Base-by-base conservation (phyloP, 495 filamentous ascomycete species). In the Glonium stellatum region DNA sequence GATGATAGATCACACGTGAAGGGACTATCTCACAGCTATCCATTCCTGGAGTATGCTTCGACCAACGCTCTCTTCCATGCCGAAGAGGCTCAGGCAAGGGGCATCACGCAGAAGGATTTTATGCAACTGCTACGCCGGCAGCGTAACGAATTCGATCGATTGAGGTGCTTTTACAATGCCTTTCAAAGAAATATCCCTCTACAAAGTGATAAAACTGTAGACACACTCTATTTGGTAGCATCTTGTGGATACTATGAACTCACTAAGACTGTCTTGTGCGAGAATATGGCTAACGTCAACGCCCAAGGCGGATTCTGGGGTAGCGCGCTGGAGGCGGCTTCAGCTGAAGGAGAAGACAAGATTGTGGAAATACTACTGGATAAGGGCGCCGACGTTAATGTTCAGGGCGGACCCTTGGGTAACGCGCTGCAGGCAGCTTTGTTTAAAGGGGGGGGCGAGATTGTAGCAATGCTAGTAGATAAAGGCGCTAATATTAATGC, bases 401-500 rank as follows among this genome's bases (percentile, higher is more conserved):
- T n/a, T 8, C 48, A 52, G 21, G 21, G 48, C 15, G 22, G 22
- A 25, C 21, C 10, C 11, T 52, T 13, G 2, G 48, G 48, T 13
- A 52, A 23, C 48, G 48, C 48, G 48, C 21, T 52, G 27, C 21
- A 25, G 6, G 48, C 48, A 8, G 13, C 48, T 52, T 23, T 8
- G 21, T 1, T 4, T 13, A 52, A 18, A 52, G 48, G 48, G 10
- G 21, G 21, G 3, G 10, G 10, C 4, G 12, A 18, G 48, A 34
- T 52, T 23, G 27, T 52, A 8, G 22, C 12, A 13, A 23, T 52
- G 27, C 27, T 52, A 18, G 3, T 52, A n/a, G 22, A 52, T 2
- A 25, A 52, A 8, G 48, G 48, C 3, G 48, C 48, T 23, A n/a
- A 52, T 21, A n/a, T 52, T 1, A 52, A 52, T n/a, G 48, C 48